Percentiles rank a stretch among this genome's conserved stretches.
These are phyloP conservation scores for Biscogniauxia marginata DNA, from an alignment of 2,329 filamentous ascomycete genomes.

Conservation along the genomic window DNA sequence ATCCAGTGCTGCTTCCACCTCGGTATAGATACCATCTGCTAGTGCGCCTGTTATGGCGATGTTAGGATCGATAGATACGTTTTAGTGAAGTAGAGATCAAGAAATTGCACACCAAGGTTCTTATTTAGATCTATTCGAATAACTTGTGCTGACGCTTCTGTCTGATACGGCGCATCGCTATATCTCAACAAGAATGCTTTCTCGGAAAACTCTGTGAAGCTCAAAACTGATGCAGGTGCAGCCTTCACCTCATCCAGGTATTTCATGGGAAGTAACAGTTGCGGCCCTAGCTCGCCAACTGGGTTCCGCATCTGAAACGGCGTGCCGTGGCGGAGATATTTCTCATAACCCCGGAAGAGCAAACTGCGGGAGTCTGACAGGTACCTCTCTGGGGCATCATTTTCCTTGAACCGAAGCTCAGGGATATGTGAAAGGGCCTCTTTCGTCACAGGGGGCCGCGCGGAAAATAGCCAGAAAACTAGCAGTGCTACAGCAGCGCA, in stretches of 20 bases:
- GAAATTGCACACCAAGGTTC: slow-evolving; percentile 3
- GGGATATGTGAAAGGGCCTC: slow-evolving; percentile 6
- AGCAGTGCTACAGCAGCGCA: too few species aligned
- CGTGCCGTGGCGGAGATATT: slow-evolving; percentile 9
- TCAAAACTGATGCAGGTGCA: slow-evolving; percentile 10
- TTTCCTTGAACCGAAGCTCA: slow-evolving; percentile 6
- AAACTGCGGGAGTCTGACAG: slow-evolving; percentile 1
- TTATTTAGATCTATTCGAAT: slow-evolving; percentile 4
- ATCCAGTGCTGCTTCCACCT: too few species aligned
- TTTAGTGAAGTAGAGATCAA: background rate
- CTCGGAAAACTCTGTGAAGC: slow-evolving; percentile 12
- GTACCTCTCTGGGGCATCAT: slow-evolving; percentile 7
- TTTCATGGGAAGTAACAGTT: slow-evolving; percentile 12
- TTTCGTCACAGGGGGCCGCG: background rate
- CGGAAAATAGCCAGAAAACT: too few species aligned
- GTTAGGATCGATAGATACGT: too few species aligned
- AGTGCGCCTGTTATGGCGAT: too few species aligned
- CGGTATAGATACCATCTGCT: too few species aligned
- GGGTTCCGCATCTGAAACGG: slow-evolving; percentile 15
- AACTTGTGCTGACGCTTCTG: slow-evolving; percentile 1
- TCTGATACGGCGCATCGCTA: slow-evolving; percentile 5
- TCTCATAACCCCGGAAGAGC: slow-evolving; percentile 4
- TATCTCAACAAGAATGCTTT: slow-evolving; percentile 9
- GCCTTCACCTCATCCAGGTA: slow-evolving; percentile 15
- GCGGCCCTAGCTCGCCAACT: slow-evolving; percentile 4